Conservation (phyloP, 306 rosid genomes). For the Datisca glomerata region DNA sequence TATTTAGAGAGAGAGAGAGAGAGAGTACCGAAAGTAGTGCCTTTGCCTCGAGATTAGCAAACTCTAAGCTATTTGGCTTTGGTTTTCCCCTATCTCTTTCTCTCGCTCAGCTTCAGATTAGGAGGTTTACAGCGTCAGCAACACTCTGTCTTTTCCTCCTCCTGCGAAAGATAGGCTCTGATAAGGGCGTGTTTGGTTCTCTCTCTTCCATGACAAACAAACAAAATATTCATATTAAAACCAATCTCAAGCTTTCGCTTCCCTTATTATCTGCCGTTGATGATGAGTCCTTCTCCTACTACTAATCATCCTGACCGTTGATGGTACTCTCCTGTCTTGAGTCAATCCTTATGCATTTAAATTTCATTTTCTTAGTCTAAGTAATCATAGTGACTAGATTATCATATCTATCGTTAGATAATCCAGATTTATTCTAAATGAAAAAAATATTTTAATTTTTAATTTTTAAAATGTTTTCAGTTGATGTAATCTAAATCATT, state of each 20-base stretch:
- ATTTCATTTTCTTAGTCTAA: no score
- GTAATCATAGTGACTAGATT: no score
- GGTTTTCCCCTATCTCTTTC: neutral
- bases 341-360: no score
- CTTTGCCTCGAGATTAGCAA: slow-evolving; percentile 25
- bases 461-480: no score
- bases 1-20: slow-evolving; percentile 6
- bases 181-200: slow-evolving; percentile 67
- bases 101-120: slow-evolving; percentile 2
- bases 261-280: neutral
- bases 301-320: neutral
- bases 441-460: no score
- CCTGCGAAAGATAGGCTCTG: slow-evolving; percentile 20
- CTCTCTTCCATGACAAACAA: slow-evolving; percentile 23
- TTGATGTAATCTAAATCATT: no score
- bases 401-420: no score
- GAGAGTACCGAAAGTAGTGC: slow-evolving; percentile 37
- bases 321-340: no score
- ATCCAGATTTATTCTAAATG: no score
- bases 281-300: neutral
- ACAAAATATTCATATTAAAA: slow-evolving; percentile 27
- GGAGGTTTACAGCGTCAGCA: slow-evolving; percentile 9
- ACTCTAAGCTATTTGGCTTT: neutral
- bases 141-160: slow-evolving; percentile 7
- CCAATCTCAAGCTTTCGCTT: neutral